phyloP scores from a whole-genome alignment of 306 rosid genomes.

The Citrullus colocynthis region DNA sequence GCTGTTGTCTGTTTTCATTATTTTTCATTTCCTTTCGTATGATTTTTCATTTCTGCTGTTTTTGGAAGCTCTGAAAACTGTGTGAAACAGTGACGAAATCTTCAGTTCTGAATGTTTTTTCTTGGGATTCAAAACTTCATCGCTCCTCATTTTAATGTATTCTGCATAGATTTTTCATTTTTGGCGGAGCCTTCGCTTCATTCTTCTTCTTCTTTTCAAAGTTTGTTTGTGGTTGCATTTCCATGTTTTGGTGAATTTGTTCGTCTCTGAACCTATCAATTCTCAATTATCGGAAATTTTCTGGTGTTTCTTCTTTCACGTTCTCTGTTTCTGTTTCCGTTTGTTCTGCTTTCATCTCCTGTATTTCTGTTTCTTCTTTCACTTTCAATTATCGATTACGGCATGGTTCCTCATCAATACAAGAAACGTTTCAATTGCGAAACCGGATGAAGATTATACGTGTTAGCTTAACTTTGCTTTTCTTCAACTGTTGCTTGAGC shows the following conservation, averaged over 20 bases:
- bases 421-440: not conserved
- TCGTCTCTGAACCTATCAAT: not conserved
- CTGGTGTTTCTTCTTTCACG: not conserved
- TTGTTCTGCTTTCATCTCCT: not conserved
- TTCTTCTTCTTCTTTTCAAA: not conserved
- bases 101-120: conserved; percentile 1
- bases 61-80: not conserved
- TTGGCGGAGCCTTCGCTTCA: not conserved
- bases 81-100: not conserved
- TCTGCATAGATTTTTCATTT: not conserved
- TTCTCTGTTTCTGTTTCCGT: not conserved
- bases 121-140: not conserved
- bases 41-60: not conserved
- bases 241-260: not conserved
- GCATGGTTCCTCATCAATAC: not conserved
- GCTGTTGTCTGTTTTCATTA: not conserved
- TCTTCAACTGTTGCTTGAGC: conserved; percentile 32
- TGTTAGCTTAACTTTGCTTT: conserved; percentile 18
- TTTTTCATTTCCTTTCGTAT: not conserved
- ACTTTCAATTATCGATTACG: not conserved
- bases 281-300: not conserved
- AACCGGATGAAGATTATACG: not conserved
- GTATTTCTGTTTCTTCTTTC: not conserved
- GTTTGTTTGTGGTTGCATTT: not conserved
- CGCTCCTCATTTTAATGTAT: not conserved